Percentiles rank a stretch among this genome's conserved stretches.
Evolutionary conservation across 495 filamentous ascomycete species (phyloP).

Genomic region (Penicillium parvum): DNA sequence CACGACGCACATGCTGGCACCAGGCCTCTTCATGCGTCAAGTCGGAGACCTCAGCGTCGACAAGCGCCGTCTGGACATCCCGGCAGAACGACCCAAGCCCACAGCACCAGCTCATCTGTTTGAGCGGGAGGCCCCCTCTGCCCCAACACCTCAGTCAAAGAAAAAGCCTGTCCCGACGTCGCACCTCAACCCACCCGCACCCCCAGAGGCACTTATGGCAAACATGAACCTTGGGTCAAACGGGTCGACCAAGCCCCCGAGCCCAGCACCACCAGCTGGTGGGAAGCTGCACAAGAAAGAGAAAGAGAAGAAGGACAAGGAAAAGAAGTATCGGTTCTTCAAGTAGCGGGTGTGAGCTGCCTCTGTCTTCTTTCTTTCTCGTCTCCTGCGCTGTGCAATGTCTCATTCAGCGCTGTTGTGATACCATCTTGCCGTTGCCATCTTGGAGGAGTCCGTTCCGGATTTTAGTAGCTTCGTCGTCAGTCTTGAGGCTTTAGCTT

Average conservation of each 20-base stretch:
- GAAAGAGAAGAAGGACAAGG: constrained; percentile 46
- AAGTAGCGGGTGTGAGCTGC: constrained; percentile 34
- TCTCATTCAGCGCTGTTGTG: constrained; percentile 32
- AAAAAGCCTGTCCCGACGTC: constrained; percentile 28
- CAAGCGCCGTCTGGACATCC: constrained; percentile 70
- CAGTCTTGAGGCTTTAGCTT: not conserved
- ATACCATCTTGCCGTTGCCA: constrained; percentile 32
- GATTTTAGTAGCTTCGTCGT: too few relatives aligned
- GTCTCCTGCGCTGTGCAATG: constrained; percentile 9
- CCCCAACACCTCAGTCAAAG: constrained; percentile 34
- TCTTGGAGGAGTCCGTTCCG: constrained; percentile 11
- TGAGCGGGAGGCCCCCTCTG: constrained; percentile 61
- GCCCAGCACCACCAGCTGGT: constrained; percentile 18
- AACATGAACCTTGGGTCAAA: constrained; percentile 41
- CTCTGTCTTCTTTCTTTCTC: not conserved
- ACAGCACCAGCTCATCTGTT: constrained; percentile 83
- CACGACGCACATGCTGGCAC: constrained; percentile 88
- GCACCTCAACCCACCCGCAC: constrained; percentile 31
- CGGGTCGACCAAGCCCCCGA: too few relatives aligned
- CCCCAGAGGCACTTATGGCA: constrained; percentile 56
- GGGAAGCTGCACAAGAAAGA: constrained; percentile 40
- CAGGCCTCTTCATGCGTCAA: constrained; percentile 74
- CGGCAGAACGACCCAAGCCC: constrained; percentile 72
- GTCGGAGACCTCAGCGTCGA: constrained; percentile 72
- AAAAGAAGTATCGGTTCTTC: constrained; percentile 79